Evolutionary conservation across 2,329 filamentous ascomycete species (phyloP), one percentile per base, ranked within the genome.

Genomic region (Juglanconis juglandina): DNA sequence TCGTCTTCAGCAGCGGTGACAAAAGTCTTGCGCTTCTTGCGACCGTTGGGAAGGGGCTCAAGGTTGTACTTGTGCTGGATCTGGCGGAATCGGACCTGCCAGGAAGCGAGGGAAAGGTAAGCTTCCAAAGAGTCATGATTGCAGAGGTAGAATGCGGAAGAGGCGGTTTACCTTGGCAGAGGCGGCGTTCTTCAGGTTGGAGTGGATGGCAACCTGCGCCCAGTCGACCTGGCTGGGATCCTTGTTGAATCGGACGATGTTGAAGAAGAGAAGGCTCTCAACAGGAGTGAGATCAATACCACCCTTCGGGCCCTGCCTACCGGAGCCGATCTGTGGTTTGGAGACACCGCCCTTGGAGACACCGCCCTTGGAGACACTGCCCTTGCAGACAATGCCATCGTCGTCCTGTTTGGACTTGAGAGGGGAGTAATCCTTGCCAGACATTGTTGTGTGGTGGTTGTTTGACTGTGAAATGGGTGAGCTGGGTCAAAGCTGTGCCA

Each of bases 21-120:
- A 13, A n/a, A 5, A 9, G 34, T 42, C 8, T 34, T 56, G 42
- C 39, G 42, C n/a, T 46, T 46, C 13, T 5, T 46, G 42, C 42
- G 7, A 46, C 5, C 11, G 42, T 35, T 35, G 6, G 49, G 35
- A 35, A 42, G 41, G 11, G 24, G 42, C 34, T 51, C 42, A 14
- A 61, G 32, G 8, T 39, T 37, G 32, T 61, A 48, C 14, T 61
- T 61, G n/a, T 46, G 55, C 5, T 59, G 46, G 13, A 61, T 48
- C 34, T 61, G 60, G 24, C 60, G 60, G 34, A 55, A 61, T 17
- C 60, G 60, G 35, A 61, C 60, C 60, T 61, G 33, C 30, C 5
- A 2, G 39, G 35, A 50, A 35, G 9, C 1, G 7, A 44, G 2
- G 10, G 39, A 52, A 11, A 33, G 9, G 44, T 61, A 9, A 61